A percentile compares a stretch with the other conserved stretches of the same genome.
phyloP scores from a whole-genome alignment of 2,329 filamentous ascomycete species.

The Hypoxylon sp. region DNA sequence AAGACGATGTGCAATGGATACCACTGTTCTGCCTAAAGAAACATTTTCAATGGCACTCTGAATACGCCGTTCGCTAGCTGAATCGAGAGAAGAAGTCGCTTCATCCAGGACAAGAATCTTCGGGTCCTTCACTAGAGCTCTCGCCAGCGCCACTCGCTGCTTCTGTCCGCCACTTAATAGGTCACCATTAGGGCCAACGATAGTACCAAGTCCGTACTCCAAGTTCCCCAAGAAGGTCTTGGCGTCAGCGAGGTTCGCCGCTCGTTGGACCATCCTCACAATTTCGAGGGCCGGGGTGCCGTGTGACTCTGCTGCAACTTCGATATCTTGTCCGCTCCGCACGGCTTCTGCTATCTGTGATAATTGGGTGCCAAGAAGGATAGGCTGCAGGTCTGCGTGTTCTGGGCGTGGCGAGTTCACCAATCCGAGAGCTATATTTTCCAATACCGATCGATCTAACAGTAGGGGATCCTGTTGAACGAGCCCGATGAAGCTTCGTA shows the following conservation, averaged over 20 bases:
- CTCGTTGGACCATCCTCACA: constrained; percentile 63
- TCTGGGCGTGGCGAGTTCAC: constrained; percentile 54
- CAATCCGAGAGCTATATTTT: constrained; percentile 58
- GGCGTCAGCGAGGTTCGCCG: constrained; percentile 72
- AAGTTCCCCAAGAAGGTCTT: constrained; percentile 63
- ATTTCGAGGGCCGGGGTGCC: constrained; percentile 65
- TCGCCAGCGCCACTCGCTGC: constrained; percentile 64
- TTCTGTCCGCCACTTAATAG: constrained; percentile 64
- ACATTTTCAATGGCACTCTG: constrained; percentile 58
- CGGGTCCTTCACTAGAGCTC: constrained; percentile 63
- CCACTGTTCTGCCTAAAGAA: constrained; percentile 67
- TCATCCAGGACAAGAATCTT: constrained; percentile 65
- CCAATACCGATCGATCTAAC: constrained; percentile 56
- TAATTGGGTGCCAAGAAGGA: constrained; percentile 66
- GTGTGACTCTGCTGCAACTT: constrained; percentile 60
- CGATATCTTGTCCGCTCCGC: constrained; percentile 65
- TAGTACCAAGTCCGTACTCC: constrained; percentile 63
- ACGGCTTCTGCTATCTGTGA: constrained; percentile 66
- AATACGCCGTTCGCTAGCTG: constrained; percentile 63
- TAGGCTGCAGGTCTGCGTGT: constrained; percentile 57
- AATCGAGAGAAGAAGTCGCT: constrained; percentile 66
- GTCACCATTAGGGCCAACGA: constrained; percentile 61
- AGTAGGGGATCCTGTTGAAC: constrained; percentile 56
- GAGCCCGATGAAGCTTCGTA: constrained; percentile 53
- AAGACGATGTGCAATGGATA: constrained; percentile 75